These are phyloP conservation scores for Inonotus obliquus DNA, from an alignment of 1,284 basidiomycete species.

Conservation along the genomic window DNA sequence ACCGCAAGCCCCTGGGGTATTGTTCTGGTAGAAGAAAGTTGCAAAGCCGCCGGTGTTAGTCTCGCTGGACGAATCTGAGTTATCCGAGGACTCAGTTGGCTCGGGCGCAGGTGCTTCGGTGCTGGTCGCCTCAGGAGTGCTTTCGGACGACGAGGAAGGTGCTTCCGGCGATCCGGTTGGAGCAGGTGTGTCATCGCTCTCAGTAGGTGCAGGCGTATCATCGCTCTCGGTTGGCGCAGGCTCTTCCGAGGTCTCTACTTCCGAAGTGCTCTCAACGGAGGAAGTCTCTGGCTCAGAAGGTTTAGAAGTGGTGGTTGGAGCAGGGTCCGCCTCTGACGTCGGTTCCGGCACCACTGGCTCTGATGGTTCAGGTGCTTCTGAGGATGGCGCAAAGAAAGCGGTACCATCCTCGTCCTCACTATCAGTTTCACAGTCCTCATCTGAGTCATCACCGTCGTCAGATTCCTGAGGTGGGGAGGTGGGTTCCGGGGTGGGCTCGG, in stretches of 20 bases:
- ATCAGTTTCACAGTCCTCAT: slow-evolving; percentile 20
- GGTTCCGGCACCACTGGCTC: not conserved
- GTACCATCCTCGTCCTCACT: not conserved
- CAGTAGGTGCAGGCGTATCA: not conserved
- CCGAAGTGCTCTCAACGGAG: not conserved
- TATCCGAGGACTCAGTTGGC: slow-evolving; percentile 14
- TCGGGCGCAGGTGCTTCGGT: slow-evolving; percentile 9
- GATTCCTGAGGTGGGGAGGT: not conserved
- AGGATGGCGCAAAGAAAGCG: slow-evolving; percentile 18
- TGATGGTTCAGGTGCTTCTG: slow-evolving; percentile 19
- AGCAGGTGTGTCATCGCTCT: not conserved
- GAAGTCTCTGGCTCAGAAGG: not conserved
- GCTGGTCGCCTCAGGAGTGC: slow-evolving; percentile 4
- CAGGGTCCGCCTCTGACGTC: not conserved
- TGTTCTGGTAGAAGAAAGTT: slow-evolving; percentile 71
- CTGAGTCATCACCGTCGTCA: slow-evolving; percentile 15
- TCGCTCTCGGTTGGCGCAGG: not conserved
- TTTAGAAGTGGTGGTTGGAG: not conserved
- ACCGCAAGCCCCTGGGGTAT: slow-evolving; percentile 73
- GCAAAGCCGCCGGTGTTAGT: slow-evolving; percentile 23
- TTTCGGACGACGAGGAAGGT: slow-evolving; percentile 15
- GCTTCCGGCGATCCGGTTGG: not conserved
- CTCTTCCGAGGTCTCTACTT: not conserved
- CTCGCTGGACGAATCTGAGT: slow-evolving; percentile 21
- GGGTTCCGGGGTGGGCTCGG: not conserved